These are phyloP conservation scores for Cyclotella cryptica DNA, from an alignment of 108 stramenopile genomes.

Conservation along the genomic window DNA sequence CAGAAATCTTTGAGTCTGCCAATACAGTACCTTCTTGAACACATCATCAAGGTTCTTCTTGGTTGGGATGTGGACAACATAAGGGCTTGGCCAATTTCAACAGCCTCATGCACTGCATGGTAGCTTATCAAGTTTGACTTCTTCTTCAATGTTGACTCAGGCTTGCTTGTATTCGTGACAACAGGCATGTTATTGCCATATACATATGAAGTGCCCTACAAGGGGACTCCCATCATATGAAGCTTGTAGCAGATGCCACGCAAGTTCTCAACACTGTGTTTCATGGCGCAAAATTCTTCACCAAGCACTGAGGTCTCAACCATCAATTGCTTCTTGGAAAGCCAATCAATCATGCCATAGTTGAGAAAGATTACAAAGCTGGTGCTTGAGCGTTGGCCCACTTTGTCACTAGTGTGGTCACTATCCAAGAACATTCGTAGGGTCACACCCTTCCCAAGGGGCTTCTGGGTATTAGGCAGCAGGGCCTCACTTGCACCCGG, in stretches of 20 bases:
- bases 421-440: neutral
- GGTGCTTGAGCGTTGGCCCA: too few relatives aligned
- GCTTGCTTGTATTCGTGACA: slow-evolving; percentile 7
- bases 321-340: slow-evolving; percentile 29
- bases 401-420: too few relatives aligned
- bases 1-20: neutral
- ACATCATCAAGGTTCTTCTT: slow-evolving; percentile 58
- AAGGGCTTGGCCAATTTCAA: neutral
- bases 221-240: slow-evolving; percentile 49
- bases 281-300: neutral
- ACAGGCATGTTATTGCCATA: too few relatives aligned
- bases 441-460: slow-evolving; percentile 15
- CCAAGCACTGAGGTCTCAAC: slow-evolving; percentile 35
- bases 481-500: slow-evolving; percentile 3
- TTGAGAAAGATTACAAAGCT: neutral
- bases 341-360: slow-evolving; percentile 36
- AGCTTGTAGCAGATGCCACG: slow-evolving; percentile 27
- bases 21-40: slow-evolving; percentile 40
- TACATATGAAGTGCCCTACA: slow-evolving; percentile 9
- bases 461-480: slow-evolving; percentile 21
- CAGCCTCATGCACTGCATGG: too few relatives aligned
- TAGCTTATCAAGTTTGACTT: neutral
- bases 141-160: neutral
- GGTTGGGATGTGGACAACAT: slow-evolving; percentile 26
- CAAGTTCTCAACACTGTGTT: too few relatives aligned